Conservation (phyloP, 768 basidiomycete species). For the Plicaturopsis crispa region DNA sequence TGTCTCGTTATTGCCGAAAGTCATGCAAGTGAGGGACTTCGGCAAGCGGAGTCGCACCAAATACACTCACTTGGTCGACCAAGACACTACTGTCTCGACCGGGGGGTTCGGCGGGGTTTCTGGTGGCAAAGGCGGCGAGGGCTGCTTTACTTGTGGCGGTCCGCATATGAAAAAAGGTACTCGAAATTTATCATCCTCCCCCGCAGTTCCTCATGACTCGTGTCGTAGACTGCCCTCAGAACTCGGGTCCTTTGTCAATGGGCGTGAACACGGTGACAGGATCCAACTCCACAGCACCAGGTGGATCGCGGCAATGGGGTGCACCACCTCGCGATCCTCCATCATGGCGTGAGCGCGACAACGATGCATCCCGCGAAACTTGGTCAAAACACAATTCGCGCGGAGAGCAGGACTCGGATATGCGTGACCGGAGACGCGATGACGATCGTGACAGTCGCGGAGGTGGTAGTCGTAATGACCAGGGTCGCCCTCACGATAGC, state of each 20-base stretch:
- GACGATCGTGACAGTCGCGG: constrained; percentile 14
- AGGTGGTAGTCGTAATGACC: constrained; percentile 16
- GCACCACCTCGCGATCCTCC: constrained; percentile 16
- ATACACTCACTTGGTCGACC: constrained; percentile 92
- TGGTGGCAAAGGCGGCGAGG: constrained; percentile 52
- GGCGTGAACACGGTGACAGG: constrained; percentile 20
- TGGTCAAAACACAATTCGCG: constrained; percentile 12
- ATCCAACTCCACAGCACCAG: constrained; percentile 22
- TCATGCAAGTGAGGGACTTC: constrained; percentile 97
- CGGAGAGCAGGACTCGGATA: constrained; percentile 8
- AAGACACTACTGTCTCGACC: constrained; percentile 70
- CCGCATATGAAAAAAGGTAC: constrained; percentile 88
- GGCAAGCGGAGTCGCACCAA: constrained; percentile 90
- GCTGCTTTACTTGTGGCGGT: constrained; percentile 92
- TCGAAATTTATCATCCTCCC: constrained; percentile 9
- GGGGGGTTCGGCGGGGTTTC: constrained; percentile 63
- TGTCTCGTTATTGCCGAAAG: constrained; percentile 80
- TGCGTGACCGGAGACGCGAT: constrained; percentile 12
- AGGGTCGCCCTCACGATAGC: constrained; percentile 18
- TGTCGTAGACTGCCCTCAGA: constrained; percentile 43
- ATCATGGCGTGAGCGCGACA: constrained; percentile 27
- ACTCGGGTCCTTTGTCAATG: constrained; percentile 27
- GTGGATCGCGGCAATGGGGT: constrained; percentile 24
- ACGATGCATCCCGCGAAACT: constrained; percentile 2
- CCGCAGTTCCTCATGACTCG: not conserved